Percentiles rank a stretch among this genome's conserved stretches.
phyloP scores from a whole-genome alignment of 1,139 yeast genomes.

The Meyerozyma elateridarum region DNA sequence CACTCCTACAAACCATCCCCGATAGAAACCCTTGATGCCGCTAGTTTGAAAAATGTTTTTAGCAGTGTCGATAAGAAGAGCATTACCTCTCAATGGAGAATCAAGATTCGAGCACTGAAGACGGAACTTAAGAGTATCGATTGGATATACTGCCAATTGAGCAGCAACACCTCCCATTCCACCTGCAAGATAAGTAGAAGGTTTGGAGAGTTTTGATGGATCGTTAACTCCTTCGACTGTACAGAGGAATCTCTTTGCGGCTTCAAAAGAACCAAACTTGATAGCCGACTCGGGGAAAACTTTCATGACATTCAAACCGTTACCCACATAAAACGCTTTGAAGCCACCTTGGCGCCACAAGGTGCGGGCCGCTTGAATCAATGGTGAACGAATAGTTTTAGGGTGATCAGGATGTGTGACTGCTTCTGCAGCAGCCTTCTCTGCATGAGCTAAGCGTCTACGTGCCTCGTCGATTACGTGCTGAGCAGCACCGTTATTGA shows the following conservation, averaged over 20 bases:
- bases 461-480: slow-evolving; percentile 36
- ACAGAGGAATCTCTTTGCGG: slow-evolving; percentile 75
- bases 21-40: slow-evolving; percentile 71
- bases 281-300: slow-evolving; percentile 97
- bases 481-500: slow-evolving; percentile 31
- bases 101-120: slow-evolving; percentile 74
- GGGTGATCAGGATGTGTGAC: slow-evolving; percentile 19
- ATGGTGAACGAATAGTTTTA: slow-evolving; percentile 56
- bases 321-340: slow-evolving; percentile 86
- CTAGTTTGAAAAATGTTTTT: slow-evolving; percentile 74
- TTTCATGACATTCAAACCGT: slow-evolving; percentile 87
- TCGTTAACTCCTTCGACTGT: slow-evolving; percentile 72
- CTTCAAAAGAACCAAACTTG: slow-evolving; percentile 93
- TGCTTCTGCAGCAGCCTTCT: slow-evolving; percentile 21
- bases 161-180: slow-evolving; percentile 95
- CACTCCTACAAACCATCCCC: slow-evolving; percentile 85
- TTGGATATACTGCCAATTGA: slow-evolving; percentile 89
- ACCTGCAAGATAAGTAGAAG: slow-evolving; percentile 85
- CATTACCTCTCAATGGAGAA: slow-evolving; percentile 53
- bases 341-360: slow-evolving; percentile 88
- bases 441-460: slow-evolving; percentile 24
- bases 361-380: slow-evolving; percentile 74
- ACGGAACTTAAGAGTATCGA: slow-evolving; percentile 90
- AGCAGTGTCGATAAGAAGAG: slow-evolving; percentile 61
- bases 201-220: slow-evolving; percentile 64